phyloP scores from a whole-genome alignment of 202 grass and related monocot species.

The Setaria italica region DNA sequence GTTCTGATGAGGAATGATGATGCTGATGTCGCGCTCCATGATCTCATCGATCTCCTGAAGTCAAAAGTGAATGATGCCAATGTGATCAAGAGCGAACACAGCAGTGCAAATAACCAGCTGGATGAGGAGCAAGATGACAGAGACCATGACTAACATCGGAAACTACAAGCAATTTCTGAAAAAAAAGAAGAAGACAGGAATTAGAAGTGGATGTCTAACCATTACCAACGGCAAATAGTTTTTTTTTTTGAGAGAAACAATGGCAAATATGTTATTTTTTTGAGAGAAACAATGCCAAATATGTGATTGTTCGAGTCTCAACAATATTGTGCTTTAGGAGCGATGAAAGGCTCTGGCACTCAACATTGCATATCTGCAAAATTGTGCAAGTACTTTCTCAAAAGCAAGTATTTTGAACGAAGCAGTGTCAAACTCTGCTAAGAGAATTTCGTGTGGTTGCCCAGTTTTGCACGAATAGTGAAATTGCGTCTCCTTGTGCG shows the following conservation, averaged over 20 bases:
- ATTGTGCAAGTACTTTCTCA: background rate
- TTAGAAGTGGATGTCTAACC: background rate
- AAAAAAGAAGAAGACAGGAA: too few species aligned
- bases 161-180: background rate
- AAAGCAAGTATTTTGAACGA: background rate
- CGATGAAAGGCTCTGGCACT: background rate
- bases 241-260: background rate
- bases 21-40: conserved; percentile 43
- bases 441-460: background rate
- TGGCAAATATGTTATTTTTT: background rate
- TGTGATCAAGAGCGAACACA: conserved; percentile 28
- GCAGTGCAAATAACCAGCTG: conserved; percentile 3
- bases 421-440: background rate
- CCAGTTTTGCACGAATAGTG: background rate
- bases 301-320: background rate
- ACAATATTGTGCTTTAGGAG: background rate
- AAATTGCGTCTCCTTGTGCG: background rate
- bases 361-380: background rate
- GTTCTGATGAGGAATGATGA: conserved; percentile 75
- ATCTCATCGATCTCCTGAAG: conserved; percentile 57
- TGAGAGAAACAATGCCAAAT: background rate
- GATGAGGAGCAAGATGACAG: background rate
- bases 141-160: background rate
- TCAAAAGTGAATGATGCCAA: conserved; percentile 43
- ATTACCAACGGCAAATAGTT: background rate